phyloP scores from a whole-genome alignment of 352 stramenopile genomes.

The Globisporangium cederbergense region DNA sequence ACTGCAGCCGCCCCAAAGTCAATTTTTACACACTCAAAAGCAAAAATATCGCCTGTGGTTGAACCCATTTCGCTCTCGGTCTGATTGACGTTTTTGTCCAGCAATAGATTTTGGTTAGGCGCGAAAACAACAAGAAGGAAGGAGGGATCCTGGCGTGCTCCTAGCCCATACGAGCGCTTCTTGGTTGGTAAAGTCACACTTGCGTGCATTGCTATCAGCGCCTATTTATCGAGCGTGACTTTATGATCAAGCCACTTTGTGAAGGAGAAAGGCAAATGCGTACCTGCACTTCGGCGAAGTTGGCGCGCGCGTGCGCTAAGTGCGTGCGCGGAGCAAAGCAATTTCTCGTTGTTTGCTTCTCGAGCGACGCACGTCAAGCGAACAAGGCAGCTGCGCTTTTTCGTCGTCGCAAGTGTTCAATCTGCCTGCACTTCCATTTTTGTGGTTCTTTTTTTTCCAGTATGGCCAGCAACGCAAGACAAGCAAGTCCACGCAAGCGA shows the following conservation, averaged over 20 bases:
- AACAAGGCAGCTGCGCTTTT: not conserved
- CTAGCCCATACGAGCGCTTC: not conserved
- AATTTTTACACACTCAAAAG: not conserved
- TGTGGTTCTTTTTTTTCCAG: not conserved
- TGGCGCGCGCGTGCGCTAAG: not conserved
- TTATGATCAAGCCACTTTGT: not conserved
- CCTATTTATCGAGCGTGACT: no score
- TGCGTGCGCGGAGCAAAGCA: not conserved
- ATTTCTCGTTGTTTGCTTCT: not conserved
- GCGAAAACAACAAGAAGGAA: not conserved
- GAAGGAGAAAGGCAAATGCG: not conserved
- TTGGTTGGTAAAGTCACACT: not conserved
- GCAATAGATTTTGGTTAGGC: not conserved
- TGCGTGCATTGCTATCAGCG: not conserved
- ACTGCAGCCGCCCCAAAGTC: not conserved
- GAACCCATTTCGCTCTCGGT: constrained; percentile 12
- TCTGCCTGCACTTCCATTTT: not conserved
- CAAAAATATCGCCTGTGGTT: not conserved
- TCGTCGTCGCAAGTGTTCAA: not conserved
- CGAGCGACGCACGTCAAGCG: constrained; percentile 1
- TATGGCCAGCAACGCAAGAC: no score
- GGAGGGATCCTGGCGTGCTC: not conserved
- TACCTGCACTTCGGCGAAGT: constrained; percentile 8
- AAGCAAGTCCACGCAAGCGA: not conserved
- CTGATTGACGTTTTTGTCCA: constrained; percentile 5